phyloP scores from a whole-genome alignment of 2,329 filamentous ascomycete genomes.

The Talaromyces sp. region DNA sequence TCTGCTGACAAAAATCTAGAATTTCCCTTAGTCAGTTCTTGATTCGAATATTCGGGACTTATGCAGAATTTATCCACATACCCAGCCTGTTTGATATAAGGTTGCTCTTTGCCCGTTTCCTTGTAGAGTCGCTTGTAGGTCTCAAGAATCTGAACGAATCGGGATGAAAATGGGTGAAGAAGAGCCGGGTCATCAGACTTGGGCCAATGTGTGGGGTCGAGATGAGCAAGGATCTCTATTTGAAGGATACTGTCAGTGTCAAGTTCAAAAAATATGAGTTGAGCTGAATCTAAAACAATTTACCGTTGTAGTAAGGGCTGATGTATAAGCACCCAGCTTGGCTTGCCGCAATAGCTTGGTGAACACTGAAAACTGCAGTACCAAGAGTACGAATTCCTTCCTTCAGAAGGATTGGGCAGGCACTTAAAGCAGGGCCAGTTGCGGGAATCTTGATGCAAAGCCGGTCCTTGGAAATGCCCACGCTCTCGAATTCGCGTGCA shows the following conservation, averaged over 20 bases:
- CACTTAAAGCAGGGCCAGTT: slow-evolving; percentile 52
- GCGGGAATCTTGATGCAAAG: slow-evolving; percentile 58
- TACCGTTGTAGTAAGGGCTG: slow-evolving; percentile 55
- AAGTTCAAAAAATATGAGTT: neutral
- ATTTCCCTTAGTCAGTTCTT: neutral
- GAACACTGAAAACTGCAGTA: slow-evolving; percentile 52
- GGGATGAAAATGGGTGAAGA: slow-evolving; percentile 52
- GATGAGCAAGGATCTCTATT: slow-evolving; percentile 49
- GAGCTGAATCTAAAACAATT: neutral
- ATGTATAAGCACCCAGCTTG: slow-evolving; percentile 54
- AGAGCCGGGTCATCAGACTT: slow-evolving; percentile 51
- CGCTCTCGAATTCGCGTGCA: slow-evolving; percentile 50
- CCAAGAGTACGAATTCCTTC: slow-evolving; percentile 54
- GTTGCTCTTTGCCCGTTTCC: slow-evolving; percentile 53
- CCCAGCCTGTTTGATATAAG: slow-evolving; percentile 52
- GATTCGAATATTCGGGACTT: too few relatives aligned
- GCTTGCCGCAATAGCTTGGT: slow-evolving; percentile 54
- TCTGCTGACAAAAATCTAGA: slow-evolving; percentile 15
- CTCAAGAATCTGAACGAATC: slow-evolving; percentile 54
- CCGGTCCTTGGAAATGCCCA: slow-evolving; percentile 49
- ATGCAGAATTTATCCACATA: too few relatives aligned
- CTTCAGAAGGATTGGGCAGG: slow-evolving; percentile 45
- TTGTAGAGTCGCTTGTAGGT: slow-evolving; percentile 50
- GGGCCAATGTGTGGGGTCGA: slow-evolving; percentile 49
- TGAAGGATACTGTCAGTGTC: neutral